phyloP scores from a whole-genome alignment of 148 eudicot genomes.

The Rhododendron henanense region DNA sequence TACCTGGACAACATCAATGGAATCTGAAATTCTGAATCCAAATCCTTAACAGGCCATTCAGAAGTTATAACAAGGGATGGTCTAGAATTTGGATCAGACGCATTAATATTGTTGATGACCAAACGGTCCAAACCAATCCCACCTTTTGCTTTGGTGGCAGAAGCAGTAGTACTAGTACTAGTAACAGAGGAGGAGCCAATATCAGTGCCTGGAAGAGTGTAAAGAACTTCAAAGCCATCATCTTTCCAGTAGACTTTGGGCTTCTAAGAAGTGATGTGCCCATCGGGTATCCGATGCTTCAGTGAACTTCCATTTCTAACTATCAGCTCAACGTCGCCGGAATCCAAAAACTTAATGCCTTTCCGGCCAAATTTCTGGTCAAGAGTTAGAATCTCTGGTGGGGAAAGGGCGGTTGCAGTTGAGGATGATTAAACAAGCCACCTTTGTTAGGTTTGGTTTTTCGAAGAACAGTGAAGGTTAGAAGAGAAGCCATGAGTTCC shows the following conservation, averaged over 20 bases:
- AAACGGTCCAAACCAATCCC: too few relatives aligned
- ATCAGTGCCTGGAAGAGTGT: conserved; percentile 36
- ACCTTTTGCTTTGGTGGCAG: too few relatives aligned
- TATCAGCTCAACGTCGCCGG: conserved; percentile 51
- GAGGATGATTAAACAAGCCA: too few relatives aligned
- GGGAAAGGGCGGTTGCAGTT: too few relatives aligned
- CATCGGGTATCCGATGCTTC: conserved; percentile 54
- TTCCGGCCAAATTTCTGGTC: conserved; percentile 73
- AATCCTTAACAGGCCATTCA: too few relatives aligned
- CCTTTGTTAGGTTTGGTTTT: conserved; percentile 38
- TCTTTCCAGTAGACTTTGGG: conserved; percentile 90
- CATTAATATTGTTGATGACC: too few relatives aligned
- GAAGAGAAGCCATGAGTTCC: conserved; percentile 64
- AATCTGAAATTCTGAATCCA: too few relatives aligned
- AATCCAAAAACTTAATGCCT: conserved; percentile 63
- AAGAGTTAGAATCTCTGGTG: too few relatives aligned
- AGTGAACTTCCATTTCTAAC: conserved; percentile 87
- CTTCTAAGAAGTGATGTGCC: conserved; percentile 71
- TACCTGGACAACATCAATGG: too few relatives aligned
- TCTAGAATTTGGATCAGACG: too few relatives aligned
- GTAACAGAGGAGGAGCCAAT: neutral
- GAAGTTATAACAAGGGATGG: too few relatives aligned
- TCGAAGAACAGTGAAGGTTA: conserved; percentile 47
- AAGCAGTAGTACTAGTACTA: neutral
- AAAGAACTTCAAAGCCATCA: conserved; percentile 63